Base-by-base conservation (phyloP, 1,139 yeast species). In the Candida sojae region DNA sequence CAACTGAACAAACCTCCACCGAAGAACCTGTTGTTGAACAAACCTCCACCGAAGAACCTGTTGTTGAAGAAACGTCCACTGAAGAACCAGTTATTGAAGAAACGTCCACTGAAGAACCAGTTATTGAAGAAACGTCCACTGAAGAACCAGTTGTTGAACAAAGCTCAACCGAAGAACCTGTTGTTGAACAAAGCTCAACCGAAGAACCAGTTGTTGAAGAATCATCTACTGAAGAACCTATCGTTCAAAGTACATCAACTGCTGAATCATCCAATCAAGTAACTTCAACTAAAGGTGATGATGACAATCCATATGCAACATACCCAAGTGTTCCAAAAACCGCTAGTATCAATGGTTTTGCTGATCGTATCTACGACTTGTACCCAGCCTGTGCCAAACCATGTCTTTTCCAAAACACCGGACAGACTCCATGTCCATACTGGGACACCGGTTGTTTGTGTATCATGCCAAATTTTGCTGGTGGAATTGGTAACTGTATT, bases 361-460 rank as follows among this genome's bases (percentile, higher is more conserved):
- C 74, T 2, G 75, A 70, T 47, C 68, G 67, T 13, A 63, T 70
- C 44, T 58, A 60, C 51, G 58, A 48, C 29, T 47, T 52, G 17
- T 44, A 58, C 13, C 68, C 69, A n/a, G 41, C 45, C 5, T 65
- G 70, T 55, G 70, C 68, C 23, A 50, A 54, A 35, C 49, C 53
- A 21, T 64, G 69, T 53, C 21, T 38, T 4, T 60, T 55, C 34
- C 59, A 61, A 45, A 61, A 64, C 45, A 67, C 73, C 30, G 65
- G 68, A 4, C 54, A 57, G 37, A 64, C 71, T 6, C 68, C 68
- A 8, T 66, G 71, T 50, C 70, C 70, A 41, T 66, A 68, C 55
- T 68, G 73, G 72, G 73, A 69, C 49, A 65, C 73, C 41, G 73
- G 73, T 4, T 69, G 73, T 51, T 59, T 68, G 39, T 68, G 73